phyloP scores from a whole-genome alignment of 176 grass and related monocot species.

The Carex kokanica region DNA sequence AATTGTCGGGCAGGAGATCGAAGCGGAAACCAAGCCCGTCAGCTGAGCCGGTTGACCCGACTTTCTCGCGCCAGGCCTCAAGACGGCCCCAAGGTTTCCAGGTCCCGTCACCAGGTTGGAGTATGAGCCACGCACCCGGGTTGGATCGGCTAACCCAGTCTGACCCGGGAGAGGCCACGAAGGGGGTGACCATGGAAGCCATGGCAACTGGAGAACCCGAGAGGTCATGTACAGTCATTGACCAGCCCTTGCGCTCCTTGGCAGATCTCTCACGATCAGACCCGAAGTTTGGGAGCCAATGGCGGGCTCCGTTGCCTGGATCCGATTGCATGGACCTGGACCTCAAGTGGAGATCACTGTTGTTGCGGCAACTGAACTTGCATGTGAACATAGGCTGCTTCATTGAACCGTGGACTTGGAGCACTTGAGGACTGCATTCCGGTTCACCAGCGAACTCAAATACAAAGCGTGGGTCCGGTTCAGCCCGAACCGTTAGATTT shows the following conservation, averaged over 20 bases:
- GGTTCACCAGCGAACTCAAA: constrained; percentile 94
- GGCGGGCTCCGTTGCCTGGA: not conserved
- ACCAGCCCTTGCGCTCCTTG: constrained; percentile 99
- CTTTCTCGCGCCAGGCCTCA: constrained; percentile 92
- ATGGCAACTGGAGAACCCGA: constrained; percentile 86
- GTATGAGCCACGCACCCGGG: constrained; percentile 93
- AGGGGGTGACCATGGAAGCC: constrained; percentile 92
- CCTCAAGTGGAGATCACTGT: constrained; percentile 61
- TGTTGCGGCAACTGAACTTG: constrained; percentile 81
- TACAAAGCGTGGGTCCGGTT: constrained; percentile 71
- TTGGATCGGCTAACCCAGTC: constrained; percentile 82
- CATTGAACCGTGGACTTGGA: constrained; percentile 55
- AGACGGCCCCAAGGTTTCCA: constrained; percentile 94
- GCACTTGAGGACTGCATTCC: constrained; percentile 81
- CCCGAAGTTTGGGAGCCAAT: constrained; percentile 42
- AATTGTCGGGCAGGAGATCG: constrained; percentile 64
- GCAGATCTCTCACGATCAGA: constrained; percentile 36
- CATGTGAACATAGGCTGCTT: constrained; percentile 95
- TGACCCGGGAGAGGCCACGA: constrained; percentile 77
- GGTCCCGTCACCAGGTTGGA: constrained; percentile 71
- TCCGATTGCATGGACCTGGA: constrained; percentile 39
- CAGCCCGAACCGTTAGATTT: constrained; percentile 62
- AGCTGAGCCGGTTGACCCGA: constrained; percentile 39
- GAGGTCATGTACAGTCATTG: constrained; percentile 92
- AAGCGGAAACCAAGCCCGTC: constrained; percentile 80